Conservation (phyloP, 139 green algal species). For the Asterochloris erici region DNA sequence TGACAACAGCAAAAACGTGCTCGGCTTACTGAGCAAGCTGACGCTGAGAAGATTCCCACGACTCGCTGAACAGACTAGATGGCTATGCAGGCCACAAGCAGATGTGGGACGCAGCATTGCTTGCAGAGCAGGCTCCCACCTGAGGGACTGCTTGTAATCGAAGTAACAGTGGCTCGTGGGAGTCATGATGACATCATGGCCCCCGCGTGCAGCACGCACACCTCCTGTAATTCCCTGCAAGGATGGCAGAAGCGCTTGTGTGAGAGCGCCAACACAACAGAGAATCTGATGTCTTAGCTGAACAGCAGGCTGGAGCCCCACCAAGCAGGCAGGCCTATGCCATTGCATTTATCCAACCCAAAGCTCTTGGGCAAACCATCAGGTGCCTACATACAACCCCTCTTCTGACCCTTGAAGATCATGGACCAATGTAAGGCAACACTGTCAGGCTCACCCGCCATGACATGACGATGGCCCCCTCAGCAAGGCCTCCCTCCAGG, state of each 20-base stretch:
- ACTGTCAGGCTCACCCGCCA: conserved; percentile 42
- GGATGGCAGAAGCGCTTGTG: too few species aligned
- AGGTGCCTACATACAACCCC: neutral
- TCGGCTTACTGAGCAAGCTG: too few species aligned
- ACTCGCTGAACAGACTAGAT: too few species aligned
- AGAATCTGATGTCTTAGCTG: neutral
- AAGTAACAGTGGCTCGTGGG: conserved; percentile 69
- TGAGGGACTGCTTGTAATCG: conserved; percentile 61
- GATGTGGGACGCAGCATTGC: too few species aligned
- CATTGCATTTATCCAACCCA: neutral
- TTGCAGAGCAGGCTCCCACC: neutral
- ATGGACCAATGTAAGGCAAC: too few species aligned
- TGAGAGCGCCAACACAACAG: neutral
- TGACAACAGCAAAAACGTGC: neutral
- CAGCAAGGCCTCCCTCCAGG: conserved; percentile 47
- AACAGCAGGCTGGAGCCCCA: too few species aligned
- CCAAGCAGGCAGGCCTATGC: neutral
- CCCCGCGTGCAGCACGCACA: conserved; percentile 43
- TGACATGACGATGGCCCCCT: conserved; percentile 53
- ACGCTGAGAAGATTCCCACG: too few species aligned
- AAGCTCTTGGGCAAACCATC: neutral
- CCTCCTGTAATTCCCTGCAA: conserved; percentile 50
- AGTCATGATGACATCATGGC: conserved; percentile 64
- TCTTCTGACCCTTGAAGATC: too few species aligned
- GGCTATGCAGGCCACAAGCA: too few species aligned